Base-by-base conservation (phyloP, 805 yeast genomes). In the Kuraishia molischiana region DNA sequence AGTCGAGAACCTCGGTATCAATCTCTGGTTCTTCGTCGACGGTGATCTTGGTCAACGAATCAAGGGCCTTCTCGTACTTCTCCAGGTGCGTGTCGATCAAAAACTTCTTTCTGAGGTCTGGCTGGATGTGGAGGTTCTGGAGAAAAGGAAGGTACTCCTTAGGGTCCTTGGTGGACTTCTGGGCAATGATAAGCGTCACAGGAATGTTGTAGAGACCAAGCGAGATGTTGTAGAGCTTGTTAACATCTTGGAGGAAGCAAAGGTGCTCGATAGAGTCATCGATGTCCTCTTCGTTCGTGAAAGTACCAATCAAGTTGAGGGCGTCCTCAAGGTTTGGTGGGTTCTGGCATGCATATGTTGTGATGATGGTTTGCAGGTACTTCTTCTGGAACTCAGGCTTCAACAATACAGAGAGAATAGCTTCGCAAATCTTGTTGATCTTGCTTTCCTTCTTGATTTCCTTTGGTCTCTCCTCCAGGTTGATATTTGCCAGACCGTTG, bases 141-240 rank as follows among this genome's bases (percentile, higher is more conserved):
- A 92, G 67, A 58, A 92, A 92, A 37, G 98, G 96, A 37, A 92
- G 63, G 49, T 92, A 92, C 58, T 92, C 99, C 51, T 89, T 86
- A 19, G 99, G 99, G 61, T 92, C 99, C 68, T 82, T 89, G 58
- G 90, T 97, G 0, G 97, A 87, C 52, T 87, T 92, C 55, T 94
- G 97, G 0, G 98, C 98, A 41, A 92, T 79, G 10, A 72, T 68
- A 40, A 92, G 67, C 0, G 97, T 75, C 49, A 90, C 64, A 40
- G 79, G 78, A 31, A 92, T 78, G 53, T 92, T 82, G 51, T 92
- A 92, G 17, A 83, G 62, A 2, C 94, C 82, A 41, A 92, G 68
- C 0, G 97, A 83, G 15, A 79, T 77, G 35, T 78, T 70, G 59
- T 90, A 92, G 17, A 92, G 67, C 42, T 74, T 64, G 52, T 86